A percentile compares a stretch with the other conserved stretches of the same genome.
Evolutionary conservation across 176 grass and related monocot species (phyloP).

Genomic region (Aegilops umbellulata): DNA sequence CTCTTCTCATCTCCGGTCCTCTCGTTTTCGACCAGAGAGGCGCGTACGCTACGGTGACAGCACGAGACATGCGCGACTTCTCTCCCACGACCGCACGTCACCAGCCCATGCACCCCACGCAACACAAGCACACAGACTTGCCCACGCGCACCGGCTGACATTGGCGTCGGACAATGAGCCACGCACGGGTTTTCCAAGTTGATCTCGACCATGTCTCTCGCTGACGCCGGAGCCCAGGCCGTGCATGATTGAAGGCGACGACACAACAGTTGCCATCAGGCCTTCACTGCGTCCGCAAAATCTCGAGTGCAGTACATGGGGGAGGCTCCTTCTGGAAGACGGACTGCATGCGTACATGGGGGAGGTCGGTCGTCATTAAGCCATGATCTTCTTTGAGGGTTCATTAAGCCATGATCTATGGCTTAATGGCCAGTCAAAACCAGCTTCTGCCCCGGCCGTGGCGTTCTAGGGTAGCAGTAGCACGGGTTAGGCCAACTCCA

Average conservation of each 20-base stretch:
- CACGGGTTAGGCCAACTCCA: too few relatives aligned
- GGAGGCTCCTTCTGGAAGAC: background rate
- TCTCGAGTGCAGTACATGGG: background rate
- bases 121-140: background rate
- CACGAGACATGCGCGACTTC: background rate
- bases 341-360: background rate
- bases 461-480: too few relatives aligned
- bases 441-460: too few relatives aligned
- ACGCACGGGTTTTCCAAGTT: background rate
- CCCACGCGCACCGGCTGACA: background rate
- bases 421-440: too few relatives aligned
- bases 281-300: background rate
- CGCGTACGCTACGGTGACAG: background rate
- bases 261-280: background rate
- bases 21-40: background rate
- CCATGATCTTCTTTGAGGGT: too few relatives aligned
- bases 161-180: background rate
- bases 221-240: too few relatives aligned
- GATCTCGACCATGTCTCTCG: background rate
- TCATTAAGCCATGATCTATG: too few relatives aligned
- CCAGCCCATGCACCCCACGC: background rate
- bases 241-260: too few relatives aligned
- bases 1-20: too few relatives aligned
- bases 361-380: background rate
- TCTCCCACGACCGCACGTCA: too few relatives aligned